Base-by-base conservation (phyloP, 2,329 filamentous ascomycete species). In the Paraphoma chrysanthemicola region DNA sequence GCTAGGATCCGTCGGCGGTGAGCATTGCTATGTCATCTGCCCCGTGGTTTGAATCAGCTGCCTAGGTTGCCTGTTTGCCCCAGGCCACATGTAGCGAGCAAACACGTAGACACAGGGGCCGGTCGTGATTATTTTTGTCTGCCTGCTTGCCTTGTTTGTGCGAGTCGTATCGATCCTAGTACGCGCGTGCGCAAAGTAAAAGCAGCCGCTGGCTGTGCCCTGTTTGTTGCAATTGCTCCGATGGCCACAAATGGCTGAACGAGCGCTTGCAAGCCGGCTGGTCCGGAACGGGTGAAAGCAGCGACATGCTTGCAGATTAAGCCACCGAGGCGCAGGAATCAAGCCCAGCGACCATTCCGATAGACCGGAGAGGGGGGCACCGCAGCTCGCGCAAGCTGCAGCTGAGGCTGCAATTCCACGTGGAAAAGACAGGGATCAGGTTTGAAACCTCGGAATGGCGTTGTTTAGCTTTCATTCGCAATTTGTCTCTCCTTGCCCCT, bases 51-150 rank as follows among this genome's bases (percentile, higher is more conserved):
- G 43, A 62, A 48, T 58, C 54, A 60, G 54, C 51, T 55, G 53
- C 41, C 41, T n/a, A 44, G 29, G 50, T 51, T 57, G 54, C 43
- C 43, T 30, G n/a, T 47, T 17, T 46, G 42, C 39, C 53, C 58
- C 49, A 39, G 53, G 53, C 54, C 51, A 47, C 12, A 33, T 28
- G 46, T 56, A 59, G 60, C 54, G 60, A 47, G 57, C 66, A 62
- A 60, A 56, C 57, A 61, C 53, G 54, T 48, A 47, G 44, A 42
- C 7, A 45, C 51, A 53, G 62, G 54, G 54, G 48, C 57, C 57
- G 56, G 66, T 68, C 61, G 67, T 63, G 66, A 64, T 70, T 74
- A 70, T 73, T 73, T 73, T 70, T 64, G 68, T 70, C 64, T 46
- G 53, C 45, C 51, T 56, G 58, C 55, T 59, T 64, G 62, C 64